Evolutionary conservation across 306 rosid genomes (phyloP).

Genomic region (Medicago lupulina): DNA sequence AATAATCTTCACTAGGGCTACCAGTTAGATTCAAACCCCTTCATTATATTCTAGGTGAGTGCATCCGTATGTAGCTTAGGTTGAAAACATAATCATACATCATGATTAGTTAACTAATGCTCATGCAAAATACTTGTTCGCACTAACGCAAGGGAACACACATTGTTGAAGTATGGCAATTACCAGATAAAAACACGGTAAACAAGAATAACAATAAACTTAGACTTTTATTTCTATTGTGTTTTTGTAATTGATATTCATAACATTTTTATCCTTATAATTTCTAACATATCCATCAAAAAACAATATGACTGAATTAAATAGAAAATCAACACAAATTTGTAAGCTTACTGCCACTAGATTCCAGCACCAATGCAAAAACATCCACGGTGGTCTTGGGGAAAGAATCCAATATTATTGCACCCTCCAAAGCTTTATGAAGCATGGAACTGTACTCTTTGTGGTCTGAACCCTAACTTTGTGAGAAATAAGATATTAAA

Average conservation of each 20-base stretch:
- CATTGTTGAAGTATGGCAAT: conserved; percentile 20
- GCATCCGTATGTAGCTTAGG: conserved; percentile 1
- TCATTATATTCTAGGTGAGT: conserved; percentile 21
- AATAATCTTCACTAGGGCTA: background rate
- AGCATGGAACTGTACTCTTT: conserved; percentile 84
- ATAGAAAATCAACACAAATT: conserved; percentile 29
- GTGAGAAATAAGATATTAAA: conserved; percentile 40
- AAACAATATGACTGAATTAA: conserved; percentile 20
- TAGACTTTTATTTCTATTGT: background rate
- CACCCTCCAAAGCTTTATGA: conserved; percentile 94
- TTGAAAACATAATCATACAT: conserved; percentile 9
- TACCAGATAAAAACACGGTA: conserved; percentile 14
- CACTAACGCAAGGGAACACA: conserved; percentile 28
- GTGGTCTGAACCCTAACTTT: conserved; percentile 74
- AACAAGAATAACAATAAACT: conserved; percentile 11
- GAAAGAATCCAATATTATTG: conserved; percentile 80
- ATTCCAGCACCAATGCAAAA: conserved; percentile 93
- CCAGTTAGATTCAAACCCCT: conserved; percentile 23
- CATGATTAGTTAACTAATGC: conserved; percentile 8
- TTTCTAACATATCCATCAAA: conserved; percentile 19
- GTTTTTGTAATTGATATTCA: conserved; percentile 7
- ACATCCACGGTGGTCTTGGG: conserved; percentile 98
- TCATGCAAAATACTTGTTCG: background rate
- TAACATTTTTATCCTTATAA: conserved; percentile 2
- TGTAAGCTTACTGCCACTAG: conserved; percentile 88